Base-by-base conservation (phyloP, 2,329 filamentous ascomycete species). In the Rosellinia necatrix region DNA sequence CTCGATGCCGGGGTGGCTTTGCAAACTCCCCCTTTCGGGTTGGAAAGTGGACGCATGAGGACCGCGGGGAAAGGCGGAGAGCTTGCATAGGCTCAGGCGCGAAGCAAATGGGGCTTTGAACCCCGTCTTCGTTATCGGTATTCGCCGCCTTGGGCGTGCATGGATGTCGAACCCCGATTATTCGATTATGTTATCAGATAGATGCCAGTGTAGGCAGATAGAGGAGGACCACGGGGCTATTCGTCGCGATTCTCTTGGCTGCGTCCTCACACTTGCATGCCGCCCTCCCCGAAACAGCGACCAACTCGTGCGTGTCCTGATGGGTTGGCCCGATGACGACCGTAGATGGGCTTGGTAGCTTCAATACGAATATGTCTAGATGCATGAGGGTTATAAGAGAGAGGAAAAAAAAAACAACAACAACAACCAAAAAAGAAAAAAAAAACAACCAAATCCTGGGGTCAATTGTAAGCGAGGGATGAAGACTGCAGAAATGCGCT, bases 391-490 rank as follows among this genome's bases (percentile, higher is more conserved):
- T 6, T 13, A 12, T 51, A 43, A 10, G 8, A n/a, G 15, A 51
- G 21, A 5, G 2, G 5, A 4, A 12, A 9, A 5, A 29, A 13
- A 19, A 27, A n/a, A n/a, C n/a, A n/a, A n/a, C n/a, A n/a, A n/a
- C n/a, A n/a, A n/a, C n/a, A n/a, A n/a, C n/a, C n/a, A n/a, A n/a
- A n/a, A n/a, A n/a, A n/a, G n/a, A n/a, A 8, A 4, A 12, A 9
- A 5, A 29, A 13, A 19, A 27, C 13, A 42, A 27, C 19, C 13
- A 29, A 8, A 42, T 30, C 25, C 6, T 49, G 27, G 38, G 21
- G 37, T n/a, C n/a, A n/a, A n/a, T n/a, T n/a, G n/a, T 43, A 54
- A 44, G 44, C 38, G 17, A 32, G 29, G 13, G 30, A 35, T 30
- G 19, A 29, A 37, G 22, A 22, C n/a, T 24, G 15, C 15, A 32